phyloP scores from a whole-genome alignment of 176 grass and related monocot species.

The Calamus simplicifolius region DNA sequence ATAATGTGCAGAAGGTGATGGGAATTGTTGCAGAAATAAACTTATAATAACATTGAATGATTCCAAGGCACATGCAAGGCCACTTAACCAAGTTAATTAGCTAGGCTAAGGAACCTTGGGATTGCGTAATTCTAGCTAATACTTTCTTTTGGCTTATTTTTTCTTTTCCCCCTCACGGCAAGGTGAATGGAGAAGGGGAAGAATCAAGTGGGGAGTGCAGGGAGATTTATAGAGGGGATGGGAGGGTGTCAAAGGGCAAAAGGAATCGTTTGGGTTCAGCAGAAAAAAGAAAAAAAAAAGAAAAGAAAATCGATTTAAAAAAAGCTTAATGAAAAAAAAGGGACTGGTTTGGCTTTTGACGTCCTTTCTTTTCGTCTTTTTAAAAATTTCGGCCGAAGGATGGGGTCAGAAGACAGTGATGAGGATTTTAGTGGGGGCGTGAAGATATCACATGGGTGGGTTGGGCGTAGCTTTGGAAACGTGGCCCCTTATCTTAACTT shows the following conservation, averaged over 20 bases:
- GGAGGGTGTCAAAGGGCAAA: conserved; percentile 14
- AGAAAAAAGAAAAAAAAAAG: conserved; percentile 5
- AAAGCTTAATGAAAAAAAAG: not conserved
- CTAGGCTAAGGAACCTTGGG: conserved; percentile 11
- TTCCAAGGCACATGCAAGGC: conserved; percentile 32
- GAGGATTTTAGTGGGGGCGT: conserved; percentile 15
- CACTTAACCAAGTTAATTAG: not conserved
- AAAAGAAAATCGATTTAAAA: not conserved
- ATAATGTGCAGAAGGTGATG: conserved; percentile 15
- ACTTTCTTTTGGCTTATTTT: conserved; percentile 4
- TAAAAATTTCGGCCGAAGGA: not conserved
- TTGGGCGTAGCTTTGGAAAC: conserved; percentile 16
- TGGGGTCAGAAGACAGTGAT: conserved; percentile 7
- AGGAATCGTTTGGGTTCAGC: not conserved
- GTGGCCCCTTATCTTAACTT: not conserved
- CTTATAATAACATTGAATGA: conserved; percentile 21
- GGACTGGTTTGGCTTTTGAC: too few relatives aligned
- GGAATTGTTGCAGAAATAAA: conserved; percentile 18
- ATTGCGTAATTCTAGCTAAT: conserved; percentile 9
- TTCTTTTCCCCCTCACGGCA: conserved; percentile 5
- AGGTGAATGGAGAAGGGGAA: conserved; percentile 2
- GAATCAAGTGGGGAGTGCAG: conserved; percentile 2
- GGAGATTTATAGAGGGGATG: conserved; percentile 34
- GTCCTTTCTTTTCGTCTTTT: too few relatives aligned
- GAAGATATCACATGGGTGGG: conserved; percentile 18